These are phyloP conservation scores for Stenogyne calaminthoides DNA, from an alignment of 305 asterid species.

Conservation along the genomic window DNA sequence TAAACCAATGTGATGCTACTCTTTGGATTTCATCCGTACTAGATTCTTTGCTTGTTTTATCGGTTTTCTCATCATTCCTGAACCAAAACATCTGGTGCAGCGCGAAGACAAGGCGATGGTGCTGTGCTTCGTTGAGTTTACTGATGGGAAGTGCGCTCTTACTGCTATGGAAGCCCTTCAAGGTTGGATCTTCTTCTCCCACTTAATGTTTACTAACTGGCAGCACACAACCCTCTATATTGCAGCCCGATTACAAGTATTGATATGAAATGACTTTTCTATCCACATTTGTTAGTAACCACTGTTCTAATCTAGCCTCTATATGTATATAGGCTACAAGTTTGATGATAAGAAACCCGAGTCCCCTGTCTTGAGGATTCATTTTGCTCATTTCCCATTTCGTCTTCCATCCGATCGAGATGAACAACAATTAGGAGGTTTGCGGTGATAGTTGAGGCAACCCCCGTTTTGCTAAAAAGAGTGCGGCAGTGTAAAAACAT, in stretches of 20 bases:
- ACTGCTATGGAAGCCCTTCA: conserved; percentile 79
- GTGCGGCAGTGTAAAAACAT: background rate
- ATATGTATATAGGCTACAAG: conserved; percentile 59
- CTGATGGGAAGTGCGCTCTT: conserved; percentile 66
- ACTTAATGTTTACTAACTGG: background rate
- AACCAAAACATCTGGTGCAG: conserved; percentile 34
- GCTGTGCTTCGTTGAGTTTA: conserved; percentile 75
- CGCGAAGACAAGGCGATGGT: conserved; percentile 78
- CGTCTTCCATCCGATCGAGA: conserved; percentile 50
- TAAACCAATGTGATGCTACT: background rate
- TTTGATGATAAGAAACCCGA: conserved; percentile 70
- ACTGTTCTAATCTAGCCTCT: conserved; percentile 17
- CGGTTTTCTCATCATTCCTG: background rate
- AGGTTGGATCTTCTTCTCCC: conserved; percentile 43
- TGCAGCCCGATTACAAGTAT: background rate
- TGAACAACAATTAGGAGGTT: conserved; percentile 36
- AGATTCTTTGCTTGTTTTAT: background rate
- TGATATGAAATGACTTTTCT: background rate
- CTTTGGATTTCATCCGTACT: conserved; percentile 6
- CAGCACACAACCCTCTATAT: background rate
- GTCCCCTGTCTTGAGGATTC: conserved; percentile 46
- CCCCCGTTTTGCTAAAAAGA: background rate
- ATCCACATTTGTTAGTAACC: background rate
- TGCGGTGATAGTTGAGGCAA: conserved; percentile 25
- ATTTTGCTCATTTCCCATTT: conserved; percentile 70